These are phyloP conservation scores for Pochonia chlamydosporia DNA, from an alignment of 2,329 filamentous ascomycete genomes.

Conservation along the genomic window DNA sequence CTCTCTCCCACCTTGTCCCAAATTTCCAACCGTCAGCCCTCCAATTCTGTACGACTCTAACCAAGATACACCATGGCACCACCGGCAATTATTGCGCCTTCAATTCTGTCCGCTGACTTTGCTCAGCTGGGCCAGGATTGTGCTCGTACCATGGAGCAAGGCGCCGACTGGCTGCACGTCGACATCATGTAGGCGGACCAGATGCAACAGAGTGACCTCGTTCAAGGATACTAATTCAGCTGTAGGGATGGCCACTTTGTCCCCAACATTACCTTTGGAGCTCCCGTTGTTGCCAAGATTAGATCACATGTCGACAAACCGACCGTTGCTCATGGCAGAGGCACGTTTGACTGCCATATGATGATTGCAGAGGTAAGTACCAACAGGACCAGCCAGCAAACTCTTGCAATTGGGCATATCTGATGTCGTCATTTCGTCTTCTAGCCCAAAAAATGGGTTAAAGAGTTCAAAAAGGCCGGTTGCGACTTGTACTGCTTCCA, in stretches of 20 bases:
- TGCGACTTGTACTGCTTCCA: conserved; percentile 99
- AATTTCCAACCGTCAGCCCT: background rate
- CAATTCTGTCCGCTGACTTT: conserved; percentile 97
- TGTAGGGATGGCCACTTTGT: conserved; percentile 95
- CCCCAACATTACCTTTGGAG: conserved; percentile 95
- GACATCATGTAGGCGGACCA: conserved; percentile 65
- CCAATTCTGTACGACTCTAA: background rate
- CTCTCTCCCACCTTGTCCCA: background rate
- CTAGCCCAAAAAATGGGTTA: conserved; percentile 96
- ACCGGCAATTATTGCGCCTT: conserved; percentile 90
- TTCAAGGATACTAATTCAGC: background rate
- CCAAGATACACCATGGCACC: conserved; percentile 63
- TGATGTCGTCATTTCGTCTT: background rate
- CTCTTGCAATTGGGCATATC: no score
- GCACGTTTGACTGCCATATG: conserved; percentile 99
- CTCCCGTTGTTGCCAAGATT: conserved; percentile 92
- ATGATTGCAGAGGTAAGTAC: conserved; percentile 87
- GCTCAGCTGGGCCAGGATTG: conserved; percentile 82
- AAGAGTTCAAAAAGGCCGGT: conserved; percentile 86
- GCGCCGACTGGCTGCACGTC: conserved; percentile 90
- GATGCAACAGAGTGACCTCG: conserved; percentile 19
- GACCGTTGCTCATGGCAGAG: conserved; percentile 62
- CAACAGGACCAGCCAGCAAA: no score
- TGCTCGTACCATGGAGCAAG: conserved; percentile 74
- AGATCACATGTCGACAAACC: conserved; percentile 78